phyloP scores from a whole-genome alignment of 768 basidiomycete species.

The Tulasnella sp. region DNA sequence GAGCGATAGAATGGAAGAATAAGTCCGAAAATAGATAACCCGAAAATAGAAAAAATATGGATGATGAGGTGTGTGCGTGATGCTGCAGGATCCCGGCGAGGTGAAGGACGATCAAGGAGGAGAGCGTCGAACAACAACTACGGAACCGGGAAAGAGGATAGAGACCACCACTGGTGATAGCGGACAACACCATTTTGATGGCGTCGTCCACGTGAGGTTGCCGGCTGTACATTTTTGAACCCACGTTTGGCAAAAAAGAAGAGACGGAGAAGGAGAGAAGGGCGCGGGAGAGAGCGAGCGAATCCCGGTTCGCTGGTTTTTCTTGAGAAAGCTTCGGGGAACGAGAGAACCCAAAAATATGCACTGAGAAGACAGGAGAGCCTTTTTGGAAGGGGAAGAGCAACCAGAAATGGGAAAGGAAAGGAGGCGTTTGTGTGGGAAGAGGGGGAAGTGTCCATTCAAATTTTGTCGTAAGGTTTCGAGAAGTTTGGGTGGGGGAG shows the following conservation, averaged over 20 bases:
- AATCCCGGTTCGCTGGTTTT: slow-evolving; percentile 4
- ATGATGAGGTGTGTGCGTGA: not conserved
- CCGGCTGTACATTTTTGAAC: not conserved
- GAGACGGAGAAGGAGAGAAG: not conserved
- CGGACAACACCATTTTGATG: not conserved
- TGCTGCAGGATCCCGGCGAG: not conserved
- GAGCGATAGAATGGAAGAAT: slow-evolving; percentile 7
- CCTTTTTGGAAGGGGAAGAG: not conserved
- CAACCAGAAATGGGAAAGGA: slow-evolving; percentile 1
- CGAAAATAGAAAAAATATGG: not conserved
- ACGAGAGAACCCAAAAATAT: not conserved
- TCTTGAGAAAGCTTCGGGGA: not conserved
- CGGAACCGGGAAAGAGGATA: not conserved
- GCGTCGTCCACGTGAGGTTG: not conserved
- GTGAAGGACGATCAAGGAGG: not conserved
- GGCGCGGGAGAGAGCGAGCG: not conserved
- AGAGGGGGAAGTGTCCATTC: not conserved
- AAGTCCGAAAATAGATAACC: slow-evolving; percentile 11
- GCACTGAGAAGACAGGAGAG: not conserved
- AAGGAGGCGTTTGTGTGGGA: not conserved
- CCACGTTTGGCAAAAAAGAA: not conserved
- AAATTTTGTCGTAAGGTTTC: slow-evolving; percentile 2
- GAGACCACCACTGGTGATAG: not conserved
- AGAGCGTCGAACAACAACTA: not conserved
- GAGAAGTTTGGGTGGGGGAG: not conserved